These are phyloP conservation scores for Raphanus hybrid DNA, from an alignment of 441 rosid genomes.

Conservation along the genomic window DNA sequence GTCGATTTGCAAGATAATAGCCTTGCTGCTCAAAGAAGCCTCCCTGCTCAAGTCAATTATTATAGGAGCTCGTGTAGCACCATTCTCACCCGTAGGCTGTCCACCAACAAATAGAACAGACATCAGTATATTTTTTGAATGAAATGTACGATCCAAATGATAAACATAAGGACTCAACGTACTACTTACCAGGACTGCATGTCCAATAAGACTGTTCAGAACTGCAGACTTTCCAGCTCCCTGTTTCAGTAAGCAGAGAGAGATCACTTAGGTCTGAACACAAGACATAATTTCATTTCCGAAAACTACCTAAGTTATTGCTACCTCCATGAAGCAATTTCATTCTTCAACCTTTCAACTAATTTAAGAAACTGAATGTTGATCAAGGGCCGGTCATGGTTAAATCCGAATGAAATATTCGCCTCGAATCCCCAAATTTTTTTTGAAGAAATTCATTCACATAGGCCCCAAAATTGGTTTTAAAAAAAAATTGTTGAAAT, in stretches of 20 bases:
- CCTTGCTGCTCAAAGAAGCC: background rate
- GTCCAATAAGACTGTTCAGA: conserved; percentile 90
- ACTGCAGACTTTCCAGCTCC: conserved; percentile 98
- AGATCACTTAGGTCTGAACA: conserved; percentile 13
- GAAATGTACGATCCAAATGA: background rate
- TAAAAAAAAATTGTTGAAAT: too few species aligned
- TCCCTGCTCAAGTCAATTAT: background rate
- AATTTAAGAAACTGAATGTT: conserved; percentile 10
- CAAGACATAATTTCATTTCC: background rate
- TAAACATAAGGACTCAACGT: conserved; percentile 24
- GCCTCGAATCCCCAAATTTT: too few species aligned
- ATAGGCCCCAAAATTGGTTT: too few species aligned
- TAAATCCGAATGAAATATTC: too few species aligned
- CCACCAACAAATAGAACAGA: background rate
- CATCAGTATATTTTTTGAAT: background rate
- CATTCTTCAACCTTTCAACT: background rate
- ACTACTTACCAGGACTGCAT: conserved; percentile 83
- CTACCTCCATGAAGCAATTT: background rate
- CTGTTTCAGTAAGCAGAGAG: conserved; percentile 44
- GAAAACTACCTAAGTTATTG: background rate
- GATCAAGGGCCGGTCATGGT: background rate
- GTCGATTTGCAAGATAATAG: background rate
- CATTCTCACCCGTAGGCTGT: background rate
- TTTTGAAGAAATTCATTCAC: too few species aligned
- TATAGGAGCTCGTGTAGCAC: background rate